These are phyloP conservation scores for Pochonia chlamydosporia DNA, from an alignment of 2,329 filamentous ascomycete species.

Conservation along the genomic window DNA sequence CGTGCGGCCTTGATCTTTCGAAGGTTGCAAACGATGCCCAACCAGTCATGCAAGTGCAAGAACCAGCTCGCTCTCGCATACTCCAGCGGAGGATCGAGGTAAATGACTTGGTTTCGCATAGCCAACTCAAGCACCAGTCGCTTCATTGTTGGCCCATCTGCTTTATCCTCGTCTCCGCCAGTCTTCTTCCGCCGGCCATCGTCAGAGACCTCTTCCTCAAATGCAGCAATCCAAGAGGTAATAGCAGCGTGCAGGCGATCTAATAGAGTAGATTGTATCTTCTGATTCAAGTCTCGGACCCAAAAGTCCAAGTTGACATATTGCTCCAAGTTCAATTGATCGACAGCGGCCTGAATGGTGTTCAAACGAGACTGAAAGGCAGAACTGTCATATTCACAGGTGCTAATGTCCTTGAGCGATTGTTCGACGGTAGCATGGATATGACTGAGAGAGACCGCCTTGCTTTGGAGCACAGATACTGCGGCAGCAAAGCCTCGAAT, in stretches of 20 bases:
- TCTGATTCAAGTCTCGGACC: slow-evolving; percentile 81
- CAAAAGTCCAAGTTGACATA: slow-evolving; percentile 90
- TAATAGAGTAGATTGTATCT: slow-evolving; percentile 75
- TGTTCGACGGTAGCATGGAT: slow-evolving; percentile 81
- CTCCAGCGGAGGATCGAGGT: slow-evolving; percentile 88
- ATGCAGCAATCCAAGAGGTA: slow-evolving; percentile 79
- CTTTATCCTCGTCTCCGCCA: slow-evolving; percentile 38
- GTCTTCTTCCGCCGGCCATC: slow-evolving; percentile 48
- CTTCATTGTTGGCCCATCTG: slow-evolving; percentile 59
- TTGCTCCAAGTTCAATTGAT: slow-evolving; percentile 93
- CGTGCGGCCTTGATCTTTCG: slow-evolving; percentile 91
- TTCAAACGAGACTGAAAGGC: slow-evolving; percentile 78
- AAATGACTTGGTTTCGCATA: slow-evolving; percentile 97
- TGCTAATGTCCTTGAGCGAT: slow-evolving; percentile 74
- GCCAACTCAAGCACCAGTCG: slow-evolving; percentile 84
- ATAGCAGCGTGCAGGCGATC: slow-evolving; percentile 81
- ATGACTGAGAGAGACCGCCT: slow-evolving; percentile 70
- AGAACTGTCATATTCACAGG: slow-evolving; percentile 74
- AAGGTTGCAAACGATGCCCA: slow-evolving; percentile 86
- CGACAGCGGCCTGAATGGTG: slow-evolving; percentile 83
- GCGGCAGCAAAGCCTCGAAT: slow-evolving; percentile 87
- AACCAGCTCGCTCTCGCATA: slow-evolving; percentile 93
- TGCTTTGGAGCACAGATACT: slow-evolving; percentile 81
- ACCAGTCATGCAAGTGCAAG: slow-evolving; percentile 85
- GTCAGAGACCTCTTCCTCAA: slow-evolving; percentile 57